Evolutionary conservation across 495 filamentous ascomycete species (phyloP).

Genomic region (Schizothecium vesticola): DNA sequence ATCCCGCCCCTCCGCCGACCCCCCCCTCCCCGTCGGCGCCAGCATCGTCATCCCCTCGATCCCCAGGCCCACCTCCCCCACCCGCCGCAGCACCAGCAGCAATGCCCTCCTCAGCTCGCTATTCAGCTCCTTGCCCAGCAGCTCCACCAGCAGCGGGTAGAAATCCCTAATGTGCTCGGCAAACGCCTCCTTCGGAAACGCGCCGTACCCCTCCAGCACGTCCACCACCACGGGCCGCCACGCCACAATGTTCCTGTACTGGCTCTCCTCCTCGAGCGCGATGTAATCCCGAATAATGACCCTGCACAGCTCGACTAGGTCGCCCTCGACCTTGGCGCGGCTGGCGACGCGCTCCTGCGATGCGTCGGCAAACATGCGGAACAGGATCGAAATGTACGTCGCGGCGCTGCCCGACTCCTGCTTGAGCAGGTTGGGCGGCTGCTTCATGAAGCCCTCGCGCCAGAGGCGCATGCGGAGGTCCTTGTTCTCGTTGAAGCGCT

Average conservation of each 20-base stretch:
- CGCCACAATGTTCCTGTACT: slow-evolving; percentile 91
- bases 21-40: slow-evolving; percentile 11
- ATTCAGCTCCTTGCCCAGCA: slow-evolving; percentile 77
- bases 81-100: slow-evolving; percentile 66
- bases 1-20: slow-evolving; percentile 15
- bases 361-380: slow-evolving; percentile 94
- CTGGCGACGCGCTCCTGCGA: slow-evolving; percentile 73
- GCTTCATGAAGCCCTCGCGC: slow-evolving; percentile 99
- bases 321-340: slow-evolving; percentile 75
- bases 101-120: slow-evolving; percentile 70
- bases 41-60: slow-evolving; percentile 45
- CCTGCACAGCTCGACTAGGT: slow-evolving; percentile 86
- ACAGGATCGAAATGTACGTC: slow-evolving; percentile 88
- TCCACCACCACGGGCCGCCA: slow-evolving; percentile 97
- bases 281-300: slow-evolving; percentile 85
- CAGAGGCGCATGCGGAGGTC: slow-evolving; percentile 90
- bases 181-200: slow-evolving; percentile 81
- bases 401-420: slow-evolving; percentile 90
- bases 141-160: slow-evolving; percentile 77
- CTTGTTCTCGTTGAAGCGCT: slow-evolving; percentile 95
- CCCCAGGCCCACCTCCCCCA: slow-evolving; percentile 77
- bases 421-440: slow-evolving; percentile 96
- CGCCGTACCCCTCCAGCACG: slow-evolving; percentile 90
- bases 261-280: slow-evolving; percentile 82
- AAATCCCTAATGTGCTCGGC: slow-evolving; percentile 71